Conservation (phyloP, 2,329 filamentous ascomycete genomes). For the Malbranchea zuffiana region DNA sequence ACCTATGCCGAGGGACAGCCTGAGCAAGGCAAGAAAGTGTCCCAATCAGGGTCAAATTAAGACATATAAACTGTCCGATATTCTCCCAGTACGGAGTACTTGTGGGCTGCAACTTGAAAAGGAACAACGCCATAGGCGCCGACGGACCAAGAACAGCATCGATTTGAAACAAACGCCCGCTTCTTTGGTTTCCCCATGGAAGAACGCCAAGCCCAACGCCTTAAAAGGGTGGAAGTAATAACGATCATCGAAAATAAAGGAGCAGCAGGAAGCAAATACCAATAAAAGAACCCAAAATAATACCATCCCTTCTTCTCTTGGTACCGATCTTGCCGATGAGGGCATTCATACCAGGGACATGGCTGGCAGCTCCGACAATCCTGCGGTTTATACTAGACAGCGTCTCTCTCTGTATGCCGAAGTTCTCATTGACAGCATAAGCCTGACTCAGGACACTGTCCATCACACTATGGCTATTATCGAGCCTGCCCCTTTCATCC, state of each 20-base stretch:
- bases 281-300: conserved; percentile 86
- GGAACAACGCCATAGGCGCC: too few relatives aligned
- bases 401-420: conserved; percentile 75
- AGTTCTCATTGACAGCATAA: conserved; percentile 91
- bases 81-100: too few relatives aligned
- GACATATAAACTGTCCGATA: too few relatives aligned
- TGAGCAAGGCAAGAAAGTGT: too few relatives aligned
- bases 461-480: conserved; percentile 78
- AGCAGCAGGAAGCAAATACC: conserved; percentile 83
- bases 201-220: too few relatives aligned
- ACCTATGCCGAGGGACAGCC: too few relatives aligned
- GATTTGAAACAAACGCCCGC: too few relatives aligned
- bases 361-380: conserved; percentile 78
- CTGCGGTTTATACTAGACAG: conserved; percentile 78
- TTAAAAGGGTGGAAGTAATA: too few relatives aligned
- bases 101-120: too few relatives aligned
- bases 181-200: too few relatives aligned
- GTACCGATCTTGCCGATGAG: conserved; percentile 86
- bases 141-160: too few relatives aligned
- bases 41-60: too few relatives aligned
- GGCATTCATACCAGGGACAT: conserved; percentile 85
- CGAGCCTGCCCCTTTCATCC: conserved; percentile 71
- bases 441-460: conserved; percentile 89
- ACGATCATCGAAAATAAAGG: conserved; percentile 57
- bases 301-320: conserved; percentile 87